A percentile compares a stretch with the other conserved stretches of the same genome.
phyloP scores from a whole-genome alignment of 2,329 filamentous ascomycete species.

The Cryphonectria nitschkei region DNA sequence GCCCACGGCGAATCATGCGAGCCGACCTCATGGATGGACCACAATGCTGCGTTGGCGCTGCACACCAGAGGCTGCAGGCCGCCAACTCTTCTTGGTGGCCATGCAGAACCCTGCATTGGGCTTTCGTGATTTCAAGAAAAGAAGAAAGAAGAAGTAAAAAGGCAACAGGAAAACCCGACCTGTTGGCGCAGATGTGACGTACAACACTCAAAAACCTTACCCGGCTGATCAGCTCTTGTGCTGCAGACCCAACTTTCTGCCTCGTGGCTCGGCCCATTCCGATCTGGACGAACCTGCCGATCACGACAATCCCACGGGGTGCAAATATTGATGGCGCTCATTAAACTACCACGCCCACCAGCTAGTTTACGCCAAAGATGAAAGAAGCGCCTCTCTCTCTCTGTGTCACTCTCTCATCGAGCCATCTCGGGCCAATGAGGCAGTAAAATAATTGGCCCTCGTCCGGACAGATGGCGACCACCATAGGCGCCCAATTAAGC shows the following conservation, averaged over 20 bases:
- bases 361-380: not conserved
- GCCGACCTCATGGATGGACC: not conserved
- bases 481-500: not conserved
- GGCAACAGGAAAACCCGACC: too few relatives aligned
- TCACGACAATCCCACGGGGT: not conserved
- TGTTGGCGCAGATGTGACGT: not conserved
- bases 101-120: not conserved
- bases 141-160: too few relatives aligned
- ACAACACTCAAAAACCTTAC: not conserved
- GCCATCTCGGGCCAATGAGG: not conserved
- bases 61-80: too few relatives aligned
- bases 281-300: constrained; percentile 7
- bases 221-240: not conserved
- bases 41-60: too few relatives aligned
- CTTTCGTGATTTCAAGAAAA: too few relatives aligned
- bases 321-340: constrained; percentile 3
- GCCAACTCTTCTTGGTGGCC: too few relatives aligned
- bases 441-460: not conserved
- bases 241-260: constrained; percentile 2
- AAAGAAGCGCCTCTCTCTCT: not conserved
- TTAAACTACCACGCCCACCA: not conserved
- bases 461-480: not conserved
- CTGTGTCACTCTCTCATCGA: too few relatives aligned
- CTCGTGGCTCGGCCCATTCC: constrained; percentile 9
- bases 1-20: constrained; percentile 1